Evolutionary conservation across 352 stramenopile genomes (phyloP), one percentile per base, ranked within the genome.

Genomic region (Phytopythium vexans): DNA sequence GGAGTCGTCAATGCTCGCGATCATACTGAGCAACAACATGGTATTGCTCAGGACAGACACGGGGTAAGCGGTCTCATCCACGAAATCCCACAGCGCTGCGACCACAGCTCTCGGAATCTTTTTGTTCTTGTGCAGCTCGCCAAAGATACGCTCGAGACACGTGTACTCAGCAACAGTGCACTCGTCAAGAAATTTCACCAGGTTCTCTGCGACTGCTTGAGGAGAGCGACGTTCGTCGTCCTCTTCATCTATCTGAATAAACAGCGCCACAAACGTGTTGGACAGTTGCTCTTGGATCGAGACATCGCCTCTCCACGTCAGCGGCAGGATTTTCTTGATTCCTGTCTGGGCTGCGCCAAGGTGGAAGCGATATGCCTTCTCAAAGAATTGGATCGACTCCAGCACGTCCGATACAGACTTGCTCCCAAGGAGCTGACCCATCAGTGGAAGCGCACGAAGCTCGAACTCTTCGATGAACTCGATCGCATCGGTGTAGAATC

Each of bases 321-420:
- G 71, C 11, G 85, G 80, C 14, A 98, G 80, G 32, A 96, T 81
- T 46, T 88, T 86, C 62, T 94, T 96, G 66, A 98, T 96, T 12
- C 91, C 93, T 6, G 69, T 75, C 8, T 97, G 77, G 7, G 92
- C 92, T 59, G 89, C 96, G 11, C 82, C 74, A 44, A 98, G 68
- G 38, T 88, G 82, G 50, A 98, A 97, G 59, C 89, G 80, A 42
- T 93, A 86, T 3, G 92, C 92, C 41, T 92, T 86, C 8, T 96
- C 89, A 57, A 98, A 97, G 59, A 98, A 98, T 12, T 89, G 75
- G 41, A 98, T 94, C 14, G 94, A 81, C 63, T 97, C 93, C 10
- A 96, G 82, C 3, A 98, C 90, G 64, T 98, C 95, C 14, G 88
- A 95, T 12, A 85, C 81, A 32, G 92, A 97, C 34, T 89, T 89